Base-by-base conservation (phyloP, 805 yeast species). In the Pachysolen tannophilus region DNA sequence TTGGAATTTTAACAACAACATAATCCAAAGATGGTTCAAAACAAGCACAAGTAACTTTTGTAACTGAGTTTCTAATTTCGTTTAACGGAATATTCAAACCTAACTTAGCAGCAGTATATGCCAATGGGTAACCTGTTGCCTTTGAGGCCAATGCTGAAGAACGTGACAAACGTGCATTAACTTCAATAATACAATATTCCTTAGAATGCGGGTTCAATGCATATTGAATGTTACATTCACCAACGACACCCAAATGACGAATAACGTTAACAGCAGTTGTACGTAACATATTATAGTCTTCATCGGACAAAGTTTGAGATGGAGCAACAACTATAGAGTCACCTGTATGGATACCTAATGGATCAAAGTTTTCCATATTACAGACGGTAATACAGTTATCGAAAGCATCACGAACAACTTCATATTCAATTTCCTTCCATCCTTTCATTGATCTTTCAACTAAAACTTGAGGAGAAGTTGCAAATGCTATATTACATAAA, bases 281-380 rank as follows among this genome's bases (percentile, higher is more conserved):
- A 68, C 98, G 81, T 52, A 90, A 77, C 98, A 90, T 92, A 65
- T 90, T 95, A 65, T 85, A 90, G 57, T 90, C 98, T 59, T 88
- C 95, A 61, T 90, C 98, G 26, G 95, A 82, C 51, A 90, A 67
- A 27, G 98, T 90, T 65, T 90, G 98, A 28, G 97, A 87, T 33
- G 98, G 98, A 37, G 98, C 98, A 54, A 92, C 96, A 33, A 90
- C 98, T 51, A 90, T 92, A 28, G 98, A 92, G 61, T 90, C 98
- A 67, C 98, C 98, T 38, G 98, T 90, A 65, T 90, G 98, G 52
- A 90, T 82, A 49, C 98, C 98, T 49, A 90, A 75, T 29, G 98
- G 98, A 63, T 90, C 98, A 50, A 90, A 90, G 69, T 90, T 90
- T 67, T 90, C 98, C 98, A 90, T 90, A 64, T 90, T 90, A 72